Base-by-base conservation (phyloP, 2,329 filamentous ascomycete genomes). In the Metarhizium robertsii region DNA sequence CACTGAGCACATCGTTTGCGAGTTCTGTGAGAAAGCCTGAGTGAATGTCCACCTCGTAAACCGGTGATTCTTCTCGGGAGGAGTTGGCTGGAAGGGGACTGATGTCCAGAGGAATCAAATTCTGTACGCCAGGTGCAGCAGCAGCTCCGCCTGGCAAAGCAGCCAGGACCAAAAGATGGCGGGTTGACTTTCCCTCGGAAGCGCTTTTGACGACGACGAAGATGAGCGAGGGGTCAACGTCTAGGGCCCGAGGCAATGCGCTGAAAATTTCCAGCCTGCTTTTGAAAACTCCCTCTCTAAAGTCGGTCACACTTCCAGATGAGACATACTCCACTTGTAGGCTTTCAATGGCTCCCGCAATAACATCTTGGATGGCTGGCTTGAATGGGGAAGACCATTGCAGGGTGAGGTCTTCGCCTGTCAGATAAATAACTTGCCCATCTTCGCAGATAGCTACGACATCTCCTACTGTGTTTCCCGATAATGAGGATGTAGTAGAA, bases 11-110 rank as follows among this genome's bases (percentile, higher is more conserved):
- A 11, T 77, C 78, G 25, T 75, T 71, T 14, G 73, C 66, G 2
- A 89, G 73, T 63, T 85, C 78, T 57, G 88, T 77, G 3, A 92
- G 70, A 43, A 78, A 76, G 13, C 87, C 87, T 2, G 82, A 80
- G 20, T 79, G 78, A 29, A 83, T 71, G 59, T 91, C 83, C 2
- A 90, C 69, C 34, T 79, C 77, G 62, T 81, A 86, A 8, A 61
- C 63, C 4, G 66, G 60, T 18, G 59, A 32, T 18, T 57, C 50
- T 13, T 59, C 55, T 16, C 56, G 53, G 4, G 52, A 45, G 38
- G 55, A 59, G 4, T 65, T 59, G 14, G 61, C 63, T 43, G 64
- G 65, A 36, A 75, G 65, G 32, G 68, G 73, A 20, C 69, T 69
- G 34, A 73, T 67, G 50, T 75, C 72, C 6, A 76, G 63, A 13